These are phyloP conservation scores for Geranium brycei DNA, from an alignment of 345 rosid genomes.

Conservation along the genomic window DNA sequence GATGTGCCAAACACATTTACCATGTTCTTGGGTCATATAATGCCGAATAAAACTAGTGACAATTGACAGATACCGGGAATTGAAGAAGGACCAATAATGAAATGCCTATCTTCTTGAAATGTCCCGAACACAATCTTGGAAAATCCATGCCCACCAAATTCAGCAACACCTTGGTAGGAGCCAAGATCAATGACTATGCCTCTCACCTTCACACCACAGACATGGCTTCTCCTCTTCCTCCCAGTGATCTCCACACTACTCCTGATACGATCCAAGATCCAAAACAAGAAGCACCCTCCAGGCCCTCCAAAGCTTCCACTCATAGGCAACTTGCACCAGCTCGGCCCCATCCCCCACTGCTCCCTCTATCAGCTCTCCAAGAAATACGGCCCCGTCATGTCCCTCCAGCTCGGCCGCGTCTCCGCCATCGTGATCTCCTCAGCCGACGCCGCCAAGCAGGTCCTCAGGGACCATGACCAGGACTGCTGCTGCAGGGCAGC, in stretches of 20 bases:
- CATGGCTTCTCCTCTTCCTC: slow-evolving; percentile 10
- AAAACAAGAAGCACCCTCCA: slow-evolving; percentile 1
- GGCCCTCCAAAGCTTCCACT: slow-evolving; percentile 20
- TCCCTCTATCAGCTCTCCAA: slow-evolving; percentile 12
- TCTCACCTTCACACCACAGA: no score
- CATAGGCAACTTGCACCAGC: no score
- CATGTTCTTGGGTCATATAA: no score
- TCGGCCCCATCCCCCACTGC: slow-evolving; percentile 6
- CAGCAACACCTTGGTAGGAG: no score
- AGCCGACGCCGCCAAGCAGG: slow-evolving; percentile 10
- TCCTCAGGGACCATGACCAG: slow-evolving; percentile 19
- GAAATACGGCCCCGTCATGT: slow-evolving; percentile 21
- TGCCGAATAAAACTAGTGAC: no score
- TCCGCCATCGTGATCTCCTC: slow-evolving; percentile 19
- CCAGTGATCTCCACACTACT: not conserved
- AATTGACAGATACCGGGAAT: no score
- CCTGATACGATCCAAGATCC: slow-evolving; percentile 11
- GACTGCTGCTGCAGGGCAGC: slow-evolving; percentile 12
- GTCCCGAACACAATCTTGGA: no score
- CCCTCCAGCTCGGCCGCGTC: slow-evolving; percentile 15
- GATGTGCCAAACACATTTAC: no score
- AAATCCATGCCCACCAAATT: no score
- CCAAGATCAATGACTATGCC: no score
- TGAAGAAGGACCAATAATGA: no score
- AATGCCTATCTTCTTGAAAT: no score